Base-by-base conservation (phyloP, 1,139 yeast genomes). In the Torulaspora globosa region DNA sequence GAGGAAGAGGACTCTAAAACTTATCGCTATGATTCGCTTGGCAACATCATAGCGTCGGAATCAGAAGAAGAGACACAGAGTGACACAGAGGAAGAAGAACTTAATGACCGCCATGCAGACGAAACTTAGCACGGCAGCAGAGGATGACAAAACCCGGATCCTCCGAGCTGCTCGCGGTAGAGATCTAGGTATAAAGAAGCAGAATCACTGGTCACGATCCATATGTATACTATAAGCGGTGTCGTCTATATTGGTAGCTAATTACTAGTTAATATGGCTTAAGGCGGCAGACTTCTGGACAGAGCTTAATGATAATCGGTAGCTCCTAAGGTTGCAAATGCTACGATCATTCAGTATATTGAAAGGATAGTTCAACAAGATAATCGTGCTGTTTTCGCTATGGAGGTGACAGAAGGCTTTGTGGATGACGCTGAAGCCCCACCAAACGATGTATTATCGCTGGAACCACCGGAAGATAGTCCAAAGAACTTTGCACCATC, bases 401-500 rank as follows among this genome's bases (percentile, higher is more conserved):
- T 36, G 39, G 33, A 36, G 5, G n/a, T 14, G 23, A 28, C 16
- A 19, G 29, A 38, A 21, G 23, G 26, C 30, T 11, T 32, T 3
- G 16, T 15, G 36, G 18, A 21, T 15, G 23, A 24, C 11, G 21
- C 11, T 26, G 36, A 18, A n/a, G 24, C 14, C 11, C 19, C 24
- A 15, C 18, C 21, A 32, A 23, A 18, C 15, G 36, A 32, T 16
- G 23, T 12, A 7, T 15, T 4, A 18, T 19, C 24, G 30, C 23
- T 5, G 10, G 36, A 26, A 18, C 24, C 32, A 7, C 28, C 26
- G 16, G 26, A 39, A 9, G 39, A 37, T 4, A 36, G 29, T 30
- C 60, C 63, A 1, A 23, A 41, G 4, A 62, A 62, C 42, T 62
- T 60, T 50, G 54, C 67, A 7, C 69, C 70, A 5, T 58, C 68